A percentile compares a stretch with the other conserved stretches of the same genome.
Conservation (phyloP, 169 alveolate genomes). For the Plasmodium gallinaceum region DNA sequence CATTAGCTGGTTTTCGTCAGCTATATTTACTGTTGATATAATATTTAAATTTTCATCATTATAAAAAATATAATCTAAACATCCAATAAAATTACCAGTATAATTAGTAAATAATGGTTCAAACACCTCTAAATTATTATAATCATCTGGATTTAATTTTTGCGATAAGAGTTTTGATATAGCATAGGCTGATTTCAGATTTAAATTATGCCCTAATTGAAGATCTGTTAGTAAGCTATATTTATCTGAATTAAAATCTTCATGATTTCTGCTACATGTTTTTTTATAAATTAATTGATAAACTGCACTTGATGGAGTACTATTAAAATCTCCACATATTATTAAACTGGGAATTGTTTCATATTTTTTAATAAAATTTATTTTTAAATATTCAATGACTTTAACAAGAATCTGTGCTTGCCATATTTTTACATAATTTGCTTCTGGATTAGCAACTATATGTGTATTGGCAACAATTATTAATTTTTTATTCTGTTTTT, state of each 20-base stretch:
- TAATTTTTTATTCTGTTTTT: conserved; percentile 50
- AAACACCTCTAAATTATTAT: conserved; percentile 47
- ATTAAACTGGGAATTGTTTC: conserved; percentile 82
- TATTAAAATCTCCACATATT: conserved; percentile 85
- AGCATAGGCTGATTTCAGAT: conserved; percentile 83
- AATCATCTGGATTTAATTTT: conserved; percentile 45
- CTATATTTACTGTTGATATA: conserved; percentile 79
- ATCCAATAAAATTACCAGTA: conserved; percentile 83
- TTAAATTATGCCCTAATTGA: conserved; percentile 80
- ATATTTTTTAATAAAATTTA: conserved; percentile 76
- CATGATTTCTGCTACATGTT: conserved; percentile 81
- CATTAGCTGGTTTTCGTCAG: conserved; percentile 79
- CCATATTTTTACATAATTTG: conserved; percentile 86
- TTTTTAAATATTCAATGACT: conserved; percentile 79
- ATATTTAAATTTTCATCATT: conserved; percentile 80
- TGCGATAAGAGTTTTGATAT: conserved; percentile 73
- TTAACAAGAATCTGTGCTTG: conserved; percentile 85
- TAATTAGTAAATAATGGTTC: conserved; percentile 88
- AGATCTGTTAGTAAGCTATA: conserved; percentile 80
- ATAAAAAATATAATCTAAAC: conserved; percentile 85
- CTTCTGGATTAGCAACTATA: conserved; percentile 85
- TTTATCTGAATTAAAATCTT: conserved; percentile 79
- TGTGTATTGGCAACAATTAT: conserved; percentile 85
- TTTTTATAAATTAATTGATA: conserved; percentile 83
- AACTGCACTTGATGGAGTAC: conserved; percentile 87